phyloP scores from a whole-genome alignment of 2,329 filamentous ascomycete species.

The Raffaelea arxii region DNA sequence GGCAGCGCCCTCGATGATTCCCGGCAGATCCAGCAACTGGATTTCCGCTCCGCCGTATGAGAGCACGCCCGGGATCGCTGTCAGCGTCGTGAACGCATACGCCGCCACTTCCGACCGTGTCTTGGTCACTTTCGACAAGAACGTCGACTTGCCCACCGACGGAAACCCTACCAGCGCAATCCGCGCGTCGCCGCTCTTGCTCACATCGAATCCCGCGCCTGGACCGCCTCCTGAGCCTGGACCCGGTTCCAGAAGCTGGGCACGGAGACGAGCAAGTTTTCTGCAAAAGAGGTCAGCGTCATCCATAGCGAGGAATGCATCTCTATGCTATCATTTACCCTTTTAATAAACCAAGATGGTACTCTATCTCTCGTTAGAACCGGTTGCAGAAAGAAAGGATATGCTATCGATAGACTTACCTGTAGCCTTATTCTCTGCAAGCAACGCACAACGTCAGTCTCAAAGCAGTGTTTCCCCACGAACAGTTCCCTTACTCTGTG shows the following conservation, averaged over 20 bases:
- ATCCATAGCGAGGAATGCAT: background rate
- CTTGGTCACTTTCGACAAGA: constrained; percentile 97
- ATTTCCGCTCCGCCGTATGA: constrained; percentile 98
- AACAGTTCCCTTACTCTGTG: constrained; percentile 73
- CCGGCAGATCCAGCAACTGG: constrained; percentile 91
- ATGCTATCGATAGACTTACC: constrained; percentile 57
- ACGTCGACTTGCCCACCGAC: constrained; percentile 96
- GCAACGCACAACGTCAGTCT: constrained; percentile 14
- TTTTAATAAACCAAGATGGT: constrained; percentile 95
- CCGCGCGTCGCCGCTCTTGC: constrained; percentile 90
- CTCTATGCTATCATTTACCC: constrained; percentile 47
- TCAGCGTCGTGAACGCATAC: constrained; percentile 95
- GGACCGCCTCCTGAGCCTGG: constrained; percentile 68
- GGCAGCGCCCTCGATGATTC: constrained; percentile 93
- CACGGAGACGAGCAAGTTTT: constrained; percentile 89
- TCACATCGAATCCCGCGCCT: constrained; percentile 84
- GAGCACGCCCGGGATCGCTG: constrained; percentile 91
- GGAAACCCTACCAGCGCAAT: constrained; percentile 98
- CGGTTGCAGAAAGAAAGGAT: background rate
- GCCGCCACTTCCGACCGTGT: constrained; percentile 93
- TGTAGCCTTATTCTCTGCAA: constrained; percentile 92
- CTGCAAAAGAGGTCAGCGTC: constrained; percentile 35
- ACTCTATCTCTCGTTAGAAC: constrained; percentile 51
- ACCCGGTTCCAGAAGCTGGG: constrained; percentile 84
- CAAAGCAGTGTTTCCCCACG: too few species aligned